Conservation (phyloP, 352 stramenopile species). For the Globisporangium recalcitrans region DNA sequence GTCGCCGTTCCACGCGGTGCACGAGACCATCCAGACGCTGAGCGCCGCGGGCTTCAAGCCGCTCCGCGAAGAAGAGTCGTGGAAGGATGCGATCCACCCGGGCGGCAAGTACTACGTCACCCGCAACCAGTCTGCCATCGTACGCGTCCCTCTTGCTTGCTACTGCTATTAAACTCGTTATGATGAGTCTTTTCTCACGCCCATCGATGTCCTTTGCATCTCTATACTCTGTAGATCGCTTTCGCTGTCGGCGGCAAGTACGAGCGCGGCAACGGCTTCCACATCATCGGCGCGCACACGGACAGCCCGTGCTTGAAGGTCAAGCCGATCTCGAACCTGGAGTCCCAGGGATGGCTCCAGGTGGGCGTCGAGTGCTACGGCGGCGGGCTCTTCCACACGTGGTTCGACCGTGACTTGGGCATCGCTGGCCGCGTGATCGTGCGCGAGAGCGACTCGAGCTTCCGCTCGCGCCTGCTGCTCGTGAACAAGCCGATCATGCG, state of each 20-base stretch:
- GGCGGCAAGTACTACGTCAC: conserved; percentile 97
- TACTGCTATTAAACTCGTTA: neutral
- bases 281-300: conserved; percentile 96
- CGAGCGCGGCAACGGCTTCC: conserved; percentile 89
- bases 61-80: conserved; percentile 84
- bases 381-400: conserved; percentile 97
- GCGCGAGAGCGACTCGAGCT: conserved; percentile 63
- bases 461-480: conserved; percentile 82
- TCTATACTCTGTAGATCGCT: conserved; percentile 38
- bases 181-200: neutral
- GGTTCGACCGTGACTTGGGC: conserved; percentile 96
- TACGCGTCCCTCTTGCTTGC: conserved; percentile 22
- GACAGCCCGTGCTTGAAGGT: conserved; percentile 95
- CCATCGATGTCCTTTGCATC: neutral
- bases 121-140: conserved; percentile 93
- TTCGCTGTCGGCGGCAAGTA: conserved; percentile 94
- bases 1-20: conserved; percentile 93
- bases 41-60: conserved; percentile 88
- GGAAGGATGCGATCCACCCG: conserved; percentile 45
- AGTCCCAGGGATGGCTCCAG: conserved; percentile 81
- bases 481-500: conserved; percentile 94
- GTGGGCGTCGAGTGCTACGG: conserved; percentile 80
- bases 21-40: conserved; percentile 79
- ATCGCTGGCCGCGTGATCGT: conserved; percentile 92
- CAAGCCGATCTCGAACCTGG: conserved; percentile 91